Evolutionary conservation across 345 rosid genomes (phyloP).

Genomic region (Odontarrhena argentea): DNA sequence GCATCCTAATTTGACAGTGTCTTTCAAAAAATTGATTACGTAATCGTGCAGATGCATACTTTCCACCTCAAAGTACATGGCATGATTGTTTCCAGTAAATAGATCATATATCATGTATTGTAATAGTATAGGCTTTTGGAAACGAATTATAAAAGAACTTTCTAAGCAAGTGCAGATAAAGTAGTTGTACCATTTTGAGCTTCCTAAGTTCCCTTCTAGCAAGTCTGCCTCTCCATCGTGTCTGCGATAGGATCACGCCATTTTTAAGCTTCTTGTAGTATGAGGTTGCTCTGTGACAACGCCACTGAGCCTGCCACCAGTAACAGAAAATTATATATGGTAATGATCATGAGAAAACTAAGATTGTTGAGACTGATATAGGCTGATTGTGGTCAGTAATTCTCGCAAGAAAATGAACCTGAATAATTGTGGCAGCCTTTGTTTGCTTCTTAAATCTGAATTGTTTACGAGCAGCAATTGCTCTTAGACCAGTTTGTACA

Average conservation of each 20-base stretch:
- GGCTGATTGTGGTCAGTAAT: background rate
- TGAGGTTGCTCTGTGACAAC: slow-evolving; percentile 54
- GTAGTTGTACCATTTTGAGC: slow-evolving; percentile 67
- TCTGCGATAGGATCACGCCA: slow-evolving; percentile 62
- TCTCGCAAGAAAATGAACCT: slow-evolving; percentile 44
- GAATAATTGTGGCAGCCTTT: slow-evolving; percentile 67
- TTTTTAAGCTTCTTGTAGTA: slow-evolving; percentile 67
- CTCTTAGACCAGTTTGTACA: slow-evolving; percentile 69
- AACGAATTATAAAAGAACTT: background rate
- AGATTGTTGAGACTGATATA: slow-evolving; percentile 4
- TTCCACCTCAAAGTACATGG: background rate
- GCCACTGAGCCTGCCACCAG: slow-evolving; percentile 65
- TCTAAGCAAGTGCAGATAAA: slow-evolving; percentile 7
- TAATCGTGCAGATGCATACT: background rate
- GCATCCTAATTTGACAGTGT: background rate
- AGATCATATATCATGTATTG: background rate
- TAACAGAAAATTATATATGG: background rate
- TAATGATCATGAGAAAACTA: slow-evolving; percentile 18
- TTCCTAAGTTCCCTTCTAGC: slow-evolving; percentile 68
- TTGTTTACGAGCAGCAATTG: slow-evolving; percentile 67
- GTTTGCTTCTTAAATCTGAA: slow-evolving; percentile 62
- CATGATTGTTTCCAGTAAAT: slow-evolving; percentile 4
- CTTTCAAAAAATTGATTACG: background rate
- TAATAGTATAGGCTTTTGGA: background rate
- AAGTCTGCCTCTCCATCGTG: slow-evolving; percentile 77